Evolutionary conservation across 192 early-diverging fungal genomes (phyloP).

Genomic region (Umbelopsis ramanniana): DNA sequence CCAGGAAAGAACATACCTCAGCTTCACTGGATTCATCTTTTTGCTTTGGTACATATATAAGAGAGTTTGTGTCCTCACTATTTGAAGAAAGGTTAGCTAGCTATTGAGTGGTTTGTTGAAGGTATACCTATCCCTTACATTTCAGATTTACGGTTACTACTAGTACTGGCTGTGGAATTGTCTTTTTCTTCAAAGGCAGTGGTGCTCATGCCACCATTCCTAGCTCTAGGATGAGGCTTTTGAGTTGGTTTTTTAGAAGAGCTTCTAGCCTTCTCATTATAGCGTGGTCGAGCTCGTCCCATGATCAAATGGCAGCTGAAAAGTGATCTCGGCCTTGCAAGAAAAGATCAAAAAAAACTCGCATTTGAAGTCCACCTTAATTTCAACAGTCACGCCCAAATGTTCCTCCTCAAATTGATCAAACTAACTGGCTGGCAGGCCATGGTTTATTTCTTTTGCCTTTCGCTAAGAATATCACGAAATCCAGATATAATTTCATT

Average conservation of each 20-base stretch:
- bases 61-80: constrained; percentile 43
- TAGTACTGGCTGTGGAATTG: constrained; percentile 22
- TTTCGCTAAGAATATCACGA: constrained; percentile 81
- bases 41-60: constrained; percentile 29
- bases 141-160: constrained; percentile 11
- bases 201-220: constrained; percentile 50
- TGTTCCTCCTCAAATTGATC: background rate
- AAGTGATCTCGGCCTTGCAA: background rate
- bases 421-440: background rate
- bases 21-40: background rate
- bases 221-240: constrained; percentile 49
- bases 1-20: background rate
- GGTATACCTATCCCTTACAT: background rate
- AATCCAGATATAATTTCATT: constrained; percentile 90
- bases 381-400: background rate
- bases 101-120: background rate
- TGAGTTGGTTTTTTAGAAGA: constrained; percentile 49
- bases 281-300: constrained; percentile 59
- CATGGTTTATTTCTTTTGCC: constrained; percentile 38
- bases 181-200: constrained; percentile 35
- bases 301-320: constrained; percentile 27
- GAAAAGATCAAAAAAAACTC: background rate
- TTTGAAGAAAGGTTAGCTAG: background rate
- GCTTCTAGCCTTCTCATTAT: constrained; percentile 58
- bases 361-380: background rate